phyloP scores from a whole-genome alignment of 2,329 filamentous ascomycete genomes.

The Talaromyces sp. region DNA sequence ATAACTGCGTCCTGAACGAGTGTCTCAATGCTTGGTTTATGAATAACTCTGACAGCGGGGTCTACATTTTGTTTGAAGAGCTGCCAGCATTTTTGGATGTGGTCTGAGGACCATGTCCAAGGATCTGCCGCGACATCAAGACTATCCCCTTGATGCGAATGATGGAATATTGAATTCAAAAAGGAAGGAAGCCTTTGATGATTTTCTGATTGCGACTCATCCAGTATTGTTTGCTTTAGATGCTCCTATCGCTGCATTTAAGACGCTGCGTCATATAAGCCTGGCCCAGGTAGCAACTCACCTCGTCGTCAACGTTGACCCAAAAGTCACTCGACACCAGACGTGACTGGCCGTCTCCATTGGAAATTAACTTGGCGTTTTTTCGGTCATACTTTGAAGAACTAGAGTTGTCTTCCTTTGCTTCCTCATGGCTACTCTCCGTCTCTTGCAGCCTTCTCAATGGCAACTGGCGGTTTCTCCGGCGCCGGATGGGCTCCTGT shows the following conservation, averaged over 20 bases:
- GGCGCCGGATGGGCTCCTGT: constrained; percentile 4
- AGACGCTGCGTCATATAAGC: not conserved
- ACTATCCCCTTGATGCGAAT: not conserved
- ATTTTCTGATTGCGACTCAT: not conserved
- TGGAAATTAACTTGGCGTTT: not conserved
- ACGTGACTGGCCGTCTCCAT: constrained; percentile 1
- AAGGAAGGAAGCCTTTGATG: not conserved
- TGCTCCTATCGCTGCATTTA: not conserved
- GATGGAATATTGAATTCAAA: not conserved
- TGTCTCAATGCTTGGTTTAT: constrained; percentile 3
- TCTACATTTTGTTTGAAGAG: constrained; percentile 14
- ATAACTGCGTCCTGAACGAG: constrained; percentile 7
- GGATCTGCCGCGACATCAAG: not conserved
- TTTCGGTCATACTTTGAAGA: not conserved
- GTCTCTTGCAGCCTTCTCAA: not conserved
- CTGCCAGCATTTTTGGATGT: constrained; percentile 13
- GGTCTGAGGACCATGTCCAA: not conserved
- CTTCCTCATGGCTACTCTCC: not conserved
- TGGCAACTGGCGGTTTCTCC: not conserved
- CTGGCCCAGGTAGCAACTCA: not conserved
- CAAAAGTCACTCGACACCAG: constrained; percentile 4
- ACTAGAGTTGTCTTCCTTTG: not conserved
- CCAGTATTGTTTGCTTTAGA: not conserved
- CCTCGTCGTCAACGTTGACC: constrained; percentile 7
- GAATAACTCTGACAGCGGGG: constrained; percentile 9